Percentiles rank a stretch among this genome's conserved stretches.
phyloP scores from a whole-genome alignment of 2,329 filamentous ascomycete genomes.

The Diaporthe batatas region DNA sequence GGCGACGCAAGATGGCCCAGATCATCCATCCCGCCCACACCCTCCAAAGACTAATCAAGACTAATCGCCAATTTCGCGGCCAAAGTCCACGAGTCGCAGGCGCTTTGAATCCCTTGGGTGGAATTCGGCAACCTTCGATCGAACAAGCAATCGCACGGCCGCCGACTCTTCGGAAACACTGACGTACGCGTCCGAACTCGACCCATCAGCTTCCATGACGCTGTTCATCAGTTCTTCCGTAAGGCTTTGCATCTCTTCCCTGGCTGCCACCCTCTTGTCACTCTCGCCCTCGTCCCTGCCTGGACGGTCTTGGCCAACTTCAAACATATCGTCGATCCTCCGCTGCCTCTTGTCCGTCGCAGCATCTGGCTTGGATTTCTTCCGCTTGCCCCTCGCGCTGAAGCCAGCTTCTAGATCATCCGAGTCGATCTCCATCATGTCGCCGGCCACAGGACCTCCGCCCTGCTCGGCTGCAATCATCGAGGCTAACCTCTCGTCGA shows the following conservation, averaged over 20 bases:
- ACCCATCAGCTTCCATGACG: conserved; percentile 66
- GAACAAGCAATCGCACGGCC: conserved; percentile 72
- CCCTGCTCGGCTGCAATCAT: conserved; percentile 88
- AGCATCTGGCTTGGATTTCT: conserved; percentile 58
- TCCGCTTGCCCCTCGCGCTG: conserved; percentile 69
- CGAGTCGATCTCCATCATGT: conserved; percentile 73
- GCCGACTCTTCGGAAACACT: conserved; percentile 71
- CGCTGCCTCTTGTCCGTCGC: conserved; percentile 65
- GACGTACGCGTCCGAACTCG: conserved; percentile 70
- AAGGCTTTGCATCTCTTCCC: conserved; percentile 69
- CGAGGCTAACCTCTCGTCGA: conserved; percentile 76
- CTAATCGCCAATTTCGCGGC: conserved; percentile 71
- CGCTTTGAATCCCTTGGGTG: conserved; percentile 73
- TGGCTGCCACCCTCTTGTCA: conserved; percentile 65
- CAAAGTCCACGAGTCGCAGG: conserved; percentile 74
- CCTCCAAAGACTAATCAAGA: not conserved
- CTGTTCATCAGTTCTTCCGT: conserved; percentile 72
- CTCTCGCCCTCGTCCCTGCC: conserved; percentile 50
- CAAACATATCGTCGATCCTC: conserved; percentile 76
- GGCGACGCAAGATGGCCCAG: conserved; percentile 22
- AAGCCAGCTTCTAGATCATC: conserved; percentile 72
- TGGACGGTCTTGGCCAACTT: conserved; percentile 48
- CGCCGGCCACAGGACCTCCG: conserved; percentile 85
- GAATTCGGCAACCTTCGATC: conserved; percentile 76
- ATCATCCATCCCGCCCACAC: conserved; percentile 17